phyloP scores from a whole-genome alignment of 805 yeast species.

The Saccharomycodes ludwigii region DNA sequence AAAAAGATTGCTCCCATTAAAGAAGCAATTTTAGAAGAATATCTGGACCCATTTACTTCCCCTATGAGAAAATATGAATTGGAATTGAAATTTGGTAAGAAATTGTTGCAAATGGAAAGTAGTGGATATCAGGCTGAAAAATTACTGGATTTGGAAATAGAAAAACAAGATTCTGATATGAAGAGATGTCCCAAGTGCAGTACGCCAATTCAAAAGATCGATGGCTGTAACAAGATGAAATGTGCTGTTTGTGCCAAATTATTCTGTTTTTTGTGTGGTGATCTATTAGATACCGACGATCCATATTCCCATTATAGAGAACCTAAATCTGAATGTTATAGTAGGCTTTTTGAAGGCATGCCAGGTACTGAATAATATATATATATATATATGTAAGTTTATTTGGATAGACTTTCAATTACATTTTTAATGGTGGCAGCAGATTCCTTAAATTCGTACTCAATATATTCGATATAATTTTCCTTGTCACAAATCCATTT shows the following conservation, averaged over 20 bases:
- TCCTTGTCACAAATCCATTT: constrained; percentile 20
- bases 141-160: constrained; percentile 32
- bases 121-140: constrained; percentile 35
- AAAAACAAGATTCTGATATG: constrained; percentile 29
- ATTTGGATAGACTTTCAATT: constrained; percentile 13
- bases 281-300: constrained; percentile 24
- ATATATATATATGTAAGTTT: background rate
- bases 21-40: constrained; percentile 25
- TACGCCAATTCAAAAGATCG: constrained; percentile 37
- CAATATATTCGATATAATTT: constrained; percentile 12
- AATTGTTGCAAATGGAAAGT: constrained; percentile 28
- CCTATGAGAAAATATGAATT: constrained; percentile 24
- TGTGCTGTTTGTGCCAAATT: constrained; percentile 35
- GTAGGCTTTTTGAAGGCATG: constrained; percentile 41
- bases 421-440: constrained; percentile 19
- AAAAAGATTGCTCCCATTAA: constrained; percentile 19
- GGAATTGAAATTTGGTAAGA: constrained; percentile 33
- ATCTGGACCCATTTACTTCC: constrained; percentile 22
- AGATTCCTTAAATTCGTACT: constrained; percentile 13
- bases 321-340: constrained; percentile 32
- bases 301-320: constrained; percentile 43
- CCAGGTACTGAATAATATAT: constrained; percentile 17
- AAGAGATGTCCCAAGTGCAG: constrained; percentile 42
- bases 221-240: constrained; percentile 55
- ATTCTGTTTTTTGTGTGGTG: constrained; percentile 48